Evolutionary conservation across 2,329 filamentous ascomycete species (phyloP), one percentile per base, ranked within the genome.

Genomic region (Fusarium falciforme): DNA sequence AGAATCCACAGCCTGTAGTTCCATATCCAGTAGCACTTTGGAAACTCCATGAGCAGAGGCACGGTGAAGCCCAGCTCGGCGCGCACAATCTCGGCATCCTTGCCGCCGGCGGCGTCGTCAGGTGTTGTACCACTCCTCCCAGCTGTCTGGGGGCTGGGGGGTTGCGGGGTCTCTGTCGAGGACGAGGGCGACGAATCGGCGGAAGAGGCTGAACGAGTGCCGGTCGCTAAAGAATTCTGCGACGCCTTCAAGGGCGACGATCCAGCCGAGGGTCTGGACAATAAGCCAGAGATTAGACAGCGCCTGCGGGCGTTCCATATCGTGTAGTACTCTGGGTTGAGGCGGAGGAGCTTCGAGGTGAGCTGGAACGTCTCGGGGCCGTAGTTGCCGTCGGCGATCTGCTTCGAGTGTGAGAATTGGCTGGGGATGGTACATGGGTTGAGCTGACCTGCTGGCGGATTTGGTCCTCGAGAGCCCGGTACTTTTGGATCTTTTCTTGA

Each of bases 11-110:
- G 84, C 31, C 96, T 92, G 83, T 98, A 96, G 77, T 98, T 97
- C 96, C 96, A 99, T 79, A 99, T 96, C 96, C 96, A 98, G 85
- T 99, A 99, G 87, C 96, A 98, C 82, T 99, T 99, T 8, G 96
- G 96, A 75, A 91, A 96, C 75, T 94, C 91, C 73, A 94, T 89
- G 59, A 99, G 89, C 22, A 99, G 88, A 1, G 94, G 94, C 44
- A 98, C 90, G 36, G 96, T 92, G 79, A 98, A 98, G 57, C 86
- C 85, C 36, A 99, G 87, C 81, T 99, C 96, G 64, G 89, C 86
- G 55, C 89, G 88, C 70, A 98, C 88, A 35, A 92, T 80, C 4
- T 90, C 84, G 47, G 85, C 70, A 60, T 86, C 77, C 31, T 25
- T 47, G 22, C 20, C 14, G 47, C 70, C 61, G 60, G 69, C 60